phyloP scores from a whole-genome alignment of 2,329 filamentous ascomycete genomes.

The Corynespora cassiicola region DNA sequence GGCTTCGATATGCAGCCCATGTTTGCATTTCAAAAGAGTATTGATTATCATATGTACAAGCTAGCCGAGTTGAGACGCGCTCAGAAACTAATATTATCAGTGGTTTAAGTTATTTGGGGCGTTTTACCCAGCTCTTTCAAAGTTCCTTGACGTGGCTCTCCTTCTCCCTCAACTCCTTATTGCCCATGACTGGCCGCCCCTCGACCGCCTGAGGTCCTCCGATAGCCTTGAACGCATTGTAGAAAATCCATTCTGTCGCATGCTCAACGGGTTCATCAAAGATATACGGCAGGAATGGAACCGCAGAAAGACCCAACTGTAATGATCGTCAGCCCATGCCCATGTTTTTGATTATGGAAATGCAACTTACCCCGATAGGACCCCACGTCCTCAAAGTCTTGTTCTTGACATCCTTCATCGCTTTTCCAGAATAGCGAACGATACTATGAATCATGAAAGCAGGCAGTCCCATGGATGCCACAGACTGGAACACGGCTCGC shows the following conservation, averaged over 20 bases:
- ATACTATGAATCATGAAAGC: constrained; percentile 94
- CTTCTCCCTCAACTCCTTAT: constrained; percentile 42
- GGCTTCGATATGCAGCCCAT: too few relatives aligned
- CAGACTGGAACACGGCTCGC: constrained; percentile 84
- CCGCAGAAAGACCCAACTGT: constrained; percentile 66
- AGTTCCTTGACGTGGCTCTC: constrained; percentile 48
- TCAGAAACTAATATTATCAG: too few relatives aligned
- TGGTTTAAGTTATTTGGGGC: too few relatives aligned
- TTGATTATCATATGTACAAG: too few relatives aligned
- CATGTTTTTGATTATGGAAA: too few relatives aligned
- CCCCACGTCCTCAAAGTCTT: constrained; percentile 79
- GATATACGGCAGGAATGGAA: constrained; percentile 81
- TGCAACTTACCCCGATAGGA: constrained; percentile 81
- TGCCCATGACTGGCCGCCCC: constrained; percentile 45
- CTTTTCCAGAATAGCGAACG: constrained; percentile 84
- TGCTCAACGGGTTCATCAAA: constrained; percentile 95
- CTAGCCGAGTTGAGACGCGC: too few relatives aligned
- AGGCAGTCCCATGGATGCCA: constrained; percentile 93
- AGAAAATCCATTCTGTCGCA: constrained; percentile 88
- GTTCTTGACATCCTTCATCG: constrained; percentile 85
- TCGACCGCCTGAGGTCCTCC: constrained; percentile 69
- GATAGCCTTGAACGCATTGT: constrained; percentile 76
- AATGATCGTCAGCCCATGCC: constrained; percentile 6
- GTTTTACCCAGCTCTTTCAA: too few relatives aligned
- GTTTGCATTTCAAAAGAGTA: too few relatives aligned